phyloP scores from a whole-genome alignment of 1,284 basidiomycete species.

The Rhodotorula sp. region DNA sequence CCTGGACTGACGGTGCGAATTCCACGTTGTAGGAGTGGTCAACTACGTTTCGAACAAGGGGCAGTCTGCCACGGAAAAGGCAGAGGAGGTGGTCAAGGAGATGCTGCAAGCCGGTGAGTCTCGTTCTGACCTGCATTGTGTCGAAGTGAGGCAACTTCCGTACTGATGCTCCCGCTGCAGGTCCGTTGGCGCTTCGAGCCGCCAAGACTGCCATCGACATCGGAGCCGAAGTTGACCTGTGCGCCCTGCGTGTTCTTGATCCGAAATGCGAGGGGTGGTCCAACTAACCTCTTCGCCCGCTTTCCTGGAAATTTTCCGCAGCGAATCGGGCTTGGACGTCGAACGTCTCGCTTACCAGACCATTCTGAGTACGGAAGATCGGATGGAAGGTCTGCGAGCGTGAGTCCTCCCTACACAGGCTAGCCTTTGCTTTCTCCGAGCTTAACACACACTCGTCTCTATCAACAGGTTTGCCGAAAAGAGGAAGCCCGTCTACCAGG shows the following conservation, averaged over 20 bases:
- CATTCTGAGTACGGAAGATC: slow-evolving; percentile 73
- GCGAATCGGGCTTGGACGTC: slow-evolving; percentile 70
- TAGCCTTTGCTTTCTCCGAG: neutral
- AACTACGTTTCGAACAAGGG: slow-evolving; percentile 69
- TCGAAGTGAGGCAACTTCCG: neutral
- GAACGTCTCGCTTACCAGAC: slow-evolving; percentile 82
- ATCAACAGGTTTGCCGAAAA: slow-evolving; percentile 70
- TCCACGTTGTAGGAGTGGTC: slow-evolving; percentile 60
- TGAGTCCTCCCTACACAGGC: slow-evolving; percentile 7
- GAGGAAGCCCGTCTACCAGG: slow-evolving; percentile 73
- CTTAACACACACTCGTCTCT: neutral
- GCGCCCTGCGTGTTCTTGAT: slow-evolving; percentile 11
- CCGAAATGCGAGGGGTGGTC: too few relatives aligned
- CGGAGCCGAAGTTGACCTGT: slow-evolving; percentile 73
- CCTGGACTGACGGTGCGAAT: neutral
- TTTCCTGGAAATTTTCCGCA: neutral
- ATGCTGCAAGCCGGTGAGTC: slow-evolving; percentile 67
- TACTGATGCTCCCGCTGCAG: slow-evolving; percentile 51
- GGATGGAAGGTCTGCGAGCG: slow-evolving; percentile 78
- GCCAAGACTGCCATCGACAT: slow-evolving; percentile 84
- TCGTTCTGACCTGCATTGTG: slow-evolving; percentile 5
- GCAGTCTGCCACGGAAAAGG: slow-evolving; percentile 63
- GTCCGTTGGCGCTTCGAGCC: slow-evolving; percentile 80
- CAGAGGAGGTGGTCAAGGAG: slow-evolving; percentile 62
- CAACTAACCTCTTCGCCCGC: too few relatives aligned